Base-by-base conservation (phyloP, 768 basidiomycete species). In the Collybia sp. region DNA sequence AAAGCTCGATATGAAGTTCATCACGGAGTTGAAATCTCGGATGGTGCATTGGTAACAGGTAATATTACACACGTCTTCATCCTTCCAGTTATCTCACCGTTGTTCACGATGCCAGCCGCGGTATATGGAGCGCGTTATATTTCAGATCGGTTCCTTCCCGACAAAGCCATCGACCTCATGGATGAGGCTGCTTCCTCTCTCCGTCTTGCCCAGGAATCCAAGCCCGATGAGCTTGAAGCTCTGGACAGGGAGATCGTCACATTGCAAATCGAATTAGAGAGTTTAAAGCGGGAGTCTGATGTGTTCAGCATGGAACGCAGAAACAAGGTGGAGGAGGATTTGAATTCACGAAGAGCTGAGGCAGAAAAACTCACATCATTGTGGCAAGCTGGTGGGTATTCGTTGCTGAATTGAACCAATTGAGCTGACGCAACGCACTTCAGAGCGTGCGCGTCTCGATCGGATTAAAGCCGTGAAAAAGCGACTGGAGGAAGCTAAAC, bases 181-280 rank as follows among this genome's bases (percentile, higher is more conserved):
- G 95, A 98, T 63, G 95, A 97, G 64, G 93, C 93, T 2, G 88
- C 90, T 1, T 88, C 89, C 1, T 76, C 90, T 0, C 71, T 97
- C 4, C 81, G 91, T 0, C 79, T 96, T 3, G 88, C 92, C 0
- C 93, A 93, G 57, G 90, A 93, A 58, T 84, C 81, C 30, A 91
- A 93, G 58, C 93, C 93, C 0, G 86, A 91, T 44, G 84, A 84
- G 45, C 73, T 95, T 0, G 91, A 96, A 58, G 72, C 74, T 1
- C 75, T 94, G 10, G 88, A 93, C 48, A 72, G 93, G 33, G 85
- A 89, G 48, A 84, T 93, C 15, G 73, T 93, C 58, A 93, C 89
- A 0, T 69, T 93, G 12, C 83, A 94, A 60, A 96, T 94, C 52
- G 93, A 96, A 59, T 67, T 89, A 6, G 92, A 93, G 63, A 88